phyloP scores from a whole-genome alignment of 2,329 filamentous ascomycete genomes.

The Scytalidium sp. region DNA sequence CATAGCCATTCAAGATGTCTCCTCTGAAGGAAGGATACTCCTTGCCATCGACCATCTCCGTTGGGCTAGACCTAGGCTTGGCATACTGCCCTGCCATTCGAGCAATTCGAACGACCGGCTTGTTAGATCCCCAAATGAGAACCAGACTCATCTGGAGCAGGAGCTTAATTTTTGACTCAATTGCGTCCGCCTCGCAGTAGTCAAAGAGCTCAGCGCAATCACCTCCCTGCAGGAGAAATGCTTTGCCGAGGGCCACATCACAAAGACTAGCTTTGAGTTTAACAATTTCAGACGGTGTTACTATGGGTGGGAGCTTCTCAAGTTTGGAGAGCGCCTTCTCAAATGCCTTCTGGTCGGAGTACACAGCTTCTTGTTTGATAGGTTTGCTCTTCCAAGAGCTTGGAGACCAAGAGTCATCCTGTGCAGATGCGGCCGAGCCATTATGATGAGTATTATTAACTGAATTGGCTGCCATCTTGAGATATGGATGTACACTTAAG shows the following conservation, averaged over 20 bases:
- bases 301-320: conserved; percentile 68
- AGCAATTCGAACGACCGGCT: conserved; percentile 87
- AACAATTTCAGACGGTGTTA: conserved; percentile 76
- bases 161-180: conserved; percentile 96
- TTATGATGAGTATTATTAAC: not conserved
- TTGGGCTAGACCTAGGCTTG: conserved; percentile 88
- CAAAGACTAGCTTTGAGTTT: conserved; percentile 74
- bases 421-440: conserved; percentile 3
- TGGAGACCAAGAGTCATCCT: conserved; percentile 47
- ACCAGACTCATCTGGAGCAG: conserved; percentile 96
- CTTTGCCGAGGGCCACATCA: conserved; percentile 85
- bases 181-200: conserved; percentile 86
- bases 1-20: conserved; percentile 91
- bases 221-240: conserved; percentile 92
- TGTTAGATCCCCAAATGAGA: conserved; percentile 80
- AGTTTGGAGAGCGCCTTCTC: conserved; percentile 62
- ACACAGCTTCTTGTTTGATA: conserved; percentile 73
- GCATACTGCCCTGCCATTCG: conserved; percentile 98
- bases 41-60: conserved; percentile 74
- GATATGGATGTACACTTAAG: not conserved
- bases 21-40: conserved; percentile 89
- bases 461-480: not conserved
- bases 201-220: conserved; percentile 98
- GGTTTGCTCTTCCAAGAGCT: conserved; percentile 74
- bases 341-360: conserved; percentile 60